phyloP scores from a whole-genome alignment of 2,329 filamentous ascomycete genomes.

The Zopfia rhizophila region DNA sequence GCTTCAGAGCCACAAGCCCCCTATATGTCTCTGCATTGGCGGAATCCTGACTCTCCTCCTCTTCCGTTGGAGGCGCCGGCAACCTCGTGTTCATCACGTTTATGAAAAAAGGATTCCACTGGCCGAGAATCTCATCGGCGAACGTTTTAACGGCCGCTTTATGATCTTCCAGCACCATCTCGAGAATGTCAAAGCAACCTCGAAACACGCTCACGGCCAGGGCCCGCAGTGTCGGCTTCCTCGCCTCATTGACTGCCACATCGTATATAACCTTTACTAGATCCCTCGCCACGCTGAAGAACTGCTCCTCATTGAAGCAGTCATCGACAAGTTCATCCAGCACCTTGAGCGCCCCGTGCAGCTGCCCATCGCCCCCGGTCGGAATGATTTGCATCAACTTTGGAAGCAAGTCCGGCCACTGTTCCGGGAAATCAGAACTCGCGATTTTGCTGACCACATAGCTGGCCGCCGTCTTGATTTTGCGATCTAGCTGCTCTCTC shows the following conservation, averaged over 20 bases:
- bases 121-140: conserved; percentile 82
- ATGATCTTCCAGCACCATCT: conserved; percentile 96
- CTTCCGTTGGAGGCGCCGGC: conserved; percentile 67
- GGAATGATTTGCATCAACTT: conserved; percentile 81
- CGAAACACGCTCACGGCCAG: conserved; percentile 91
- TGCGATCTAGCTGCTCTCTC: conserved; percentile 78
- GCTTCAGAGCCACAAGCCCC: conserved; percentile 84
- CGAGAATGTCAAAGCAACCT: conserved; percentile 91
- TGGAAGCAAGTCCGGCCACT: conserved; percentile 91
- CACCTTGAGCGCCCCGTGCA: conserved; percentile 90
- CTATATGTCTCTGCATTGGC: conserved; percentile 75
- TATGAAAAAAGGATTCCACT: conserved; percentile 92
- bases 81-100: conserved; percentile 78
- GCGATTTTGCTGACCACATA: conserved; percentile 94
- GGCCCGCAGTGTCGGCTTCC: conserved; percentile 80
- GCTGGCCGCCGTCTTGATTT: conserved; percentile 89
- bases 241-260: conserved; percentile 78
- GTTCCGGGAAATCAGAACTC: conserved; percentile 89
- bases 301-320: conserved; percentile 91
- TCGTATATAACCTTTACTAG: conserved; percentile 86
- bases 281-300: conserved; percentile 87
- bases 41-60: conserved; percentile 67
- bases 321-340: conserved; percentile 92
- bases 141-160: conserved; percentile 86
- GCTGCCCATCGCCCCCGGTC: conserved; percentile 77